phyloP scores from a whole-genome alignment of 805 yeast genomes.

The Metschnikowia bowlesiae region DNA sequence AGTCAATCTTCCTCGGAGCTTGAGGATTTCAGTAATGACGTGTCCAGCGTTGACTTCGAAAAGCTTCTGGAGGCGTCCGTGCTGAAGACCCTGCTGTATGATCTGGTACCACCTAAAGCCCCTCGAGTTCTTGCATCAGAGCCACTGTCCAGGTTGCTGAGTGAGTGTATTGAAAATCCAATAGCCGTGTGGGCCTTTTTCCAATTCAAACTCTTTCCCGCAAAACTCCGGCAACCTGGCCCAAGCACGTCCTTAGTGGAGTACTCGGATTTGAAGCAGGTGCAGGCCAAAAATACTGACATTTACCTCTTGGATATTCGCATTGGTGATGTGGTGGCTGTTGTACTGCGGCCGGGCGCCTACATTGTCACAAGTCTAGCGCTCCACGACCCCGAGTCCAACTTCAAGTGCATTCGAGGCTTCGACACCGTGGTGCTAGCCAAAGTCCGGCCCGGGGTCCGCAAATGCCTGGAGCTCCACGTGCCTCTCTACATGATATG shows the following conservation, averaged over 20 bases:
- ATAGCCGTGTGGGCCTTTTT: slow-evolving; percentile 52
- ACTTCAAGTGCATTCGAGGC: slow-evolving; percentile 55
- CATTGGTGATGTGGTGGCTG: slow-evolving; percentile 50
- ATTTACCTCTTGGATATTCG: slow-evolving; percentile 48
- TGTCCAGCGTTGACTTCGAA: slow-evolving; percentile 6
- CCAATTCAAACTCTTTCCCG: slow-evolving; percentile 49
- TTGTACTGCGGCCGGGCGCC: slow-evolving; percentile 25
- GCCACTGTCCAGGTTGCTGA: slow-evolving; percentile 4
- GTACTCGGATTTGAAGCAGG: slow-evolving; percentile 28
- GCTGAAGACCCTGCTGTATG: background rate
- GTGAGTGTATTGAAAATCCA: slow-evolving; percentile 12
- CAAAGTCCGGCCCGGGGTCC: slow-evolving; percentile 14
- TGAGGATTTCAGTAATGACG: slow-evolving; percentile 20
- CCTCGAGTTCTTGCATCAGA: slow-evolving; percentile 11
- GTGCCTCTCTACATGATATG: slow-evolving; percentile 29
- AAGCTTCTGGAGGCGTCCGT: background rate
- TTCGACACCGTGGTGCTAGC: slow-evolving; percentile 45
- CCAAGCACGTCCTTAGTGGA: slow-evolving; percentile 30
- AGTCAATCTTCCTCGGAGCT: slow-evolving; percentile 19
- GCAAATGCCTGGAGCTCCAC: slow-evolving; percentile 10
- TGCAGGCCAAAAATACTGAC: slow-evolving; percentile 32
- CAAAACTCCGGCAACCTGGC: slow-evolving; percentile 29
- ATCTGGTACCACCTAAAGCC: background rate
- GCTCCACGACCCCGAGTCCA: slow-evolving; percentile 17
- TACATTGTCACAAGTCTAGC: slow-evolving; percentile 47